These are phyloP conservation scores for Globisporangium cederbergense DNA, from an alignment of 352 stramenopile genomes.

Conservation along the genomic window DNA sequence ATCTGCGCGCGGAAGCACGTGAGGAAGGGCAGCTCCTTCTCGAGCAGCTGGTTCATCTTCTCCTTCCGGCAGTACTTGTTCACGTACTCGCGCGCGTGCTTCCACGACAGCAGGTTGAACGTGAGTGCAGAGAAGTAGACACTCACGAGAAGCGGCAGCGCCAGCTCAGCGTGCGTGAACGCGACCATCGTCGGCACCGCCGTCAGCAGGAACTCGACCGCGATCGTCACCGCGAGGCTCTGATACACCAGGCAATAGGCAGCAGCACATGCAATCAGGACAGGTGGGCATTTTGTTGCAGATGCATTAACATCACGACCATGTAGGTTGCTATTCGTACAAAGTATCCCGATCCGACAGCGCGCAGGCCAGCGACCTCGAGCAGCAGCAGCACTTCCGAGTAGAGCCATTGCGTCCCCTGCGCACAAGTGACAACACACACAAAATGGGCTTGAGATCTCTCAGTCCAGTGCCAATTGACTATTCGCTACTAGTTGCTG, in stretches of 20 bases:
- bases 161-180: slow-evolving; percentile 63
- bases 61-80: slow-evolving; percentile 80
- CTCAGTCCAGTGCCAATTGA: background rate
- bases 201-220: slow-evolving; percentile 68
- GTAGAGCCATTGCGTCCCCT: slow-evolving; percentile 82
- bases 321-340: slow-evolving; percentile 25
- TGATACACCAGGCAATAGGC: slow-evolving; percentile 16
- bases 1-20: slow-evolving; percentile 80
- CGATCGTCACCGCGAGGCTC: slow-evolving; percentile 49
- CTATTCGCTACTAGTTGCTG: background rate
- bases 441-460: background rate
- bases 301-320: background rate
- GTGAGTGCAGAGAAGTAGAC: slow-evolving; percentile 53
- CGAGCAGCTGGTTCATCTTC: slow-evolving; percentile 73
- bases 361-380: slow-evolving; percentile 58
- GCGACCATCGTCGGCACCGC: slow-evolving; percentile 68
- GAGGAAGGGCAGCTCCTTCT: slow-evolving; percentile 72
- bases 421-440: background rate
- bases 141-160: slow-evolving; percentile 47
- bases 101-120: slow-evolving; percentile 61
- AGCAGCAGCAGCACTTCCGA: slow-evolving; percentile 75
- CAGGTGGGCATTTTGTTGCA: background rate
- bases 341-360: slow-evolving; percentile 46
- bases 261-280: background rate
- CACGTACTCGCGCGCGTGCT: slow-evolving; percentile 67